phyloP scores from a whole-genome alignment of 2,329 filamentous ascomycete species.

The Talaromyces pinophilus region DNA sequence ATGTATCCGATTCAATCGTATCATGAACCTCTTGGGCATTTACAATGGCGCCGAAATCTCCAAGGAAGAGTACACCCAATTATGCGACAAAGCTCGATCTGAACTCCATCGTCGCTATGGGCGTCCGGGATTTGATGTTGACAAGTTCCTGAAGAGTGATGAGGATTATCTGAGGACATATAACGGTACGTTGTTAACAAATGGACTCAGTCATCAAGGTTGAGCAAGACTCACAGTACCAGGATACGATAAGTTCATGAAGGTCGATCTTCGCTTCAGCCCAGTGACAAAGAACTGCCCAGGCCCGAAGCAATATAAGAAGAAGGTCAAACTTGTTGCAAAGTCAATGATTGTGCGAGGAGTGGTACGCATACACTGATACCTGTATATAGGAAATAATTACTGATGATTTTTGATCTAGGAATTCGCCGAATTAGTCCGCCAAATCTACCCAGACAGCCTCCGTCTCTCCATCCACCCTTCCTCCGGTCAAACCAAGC shows the following conservation, averaged over 20 bases:
- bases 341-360: constrained; percentile 17
- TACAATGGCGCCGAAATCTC: constrained; percentile 29
- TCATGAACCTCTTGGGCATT: constrained; percentile 40
- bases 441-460: constrained; percentile 32
- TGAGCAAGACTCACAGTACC: not conserved
- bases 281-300: constrained; percentile 13
- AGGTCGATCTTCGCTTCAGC: constrained; percentile 14
- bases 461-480: constrained; percentile 36
- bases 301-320: constrained; percentile 13
- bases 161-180: constrained; percentile 12
- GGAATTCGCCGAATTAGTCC: constrained; percentile 34
- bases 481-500: constrained; percentile 31
- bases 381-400: constrained; percentile 24
- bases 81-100: constrained; percentile 27
- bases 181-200: not conserved
- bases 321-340: constrained; percentile 8
- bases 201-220: not conserved
- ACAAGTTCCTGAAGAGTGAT: constrained; percentile 7
- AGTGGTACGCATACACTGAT: not conserved
- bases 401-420: constrained; percentile 32
- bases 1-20: constrained; percentile 40
- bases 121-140: constrained; percentile 13
- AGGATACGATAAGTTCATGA: constrained; percentile 17
- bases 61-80: constrained; percentile 31
- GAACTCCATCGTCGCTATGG: constrained; percentile 20